Evolutionary conservation across 768 basidiomycete species (phyloP).

Genomic region (Ramaria sp.): DNA sequence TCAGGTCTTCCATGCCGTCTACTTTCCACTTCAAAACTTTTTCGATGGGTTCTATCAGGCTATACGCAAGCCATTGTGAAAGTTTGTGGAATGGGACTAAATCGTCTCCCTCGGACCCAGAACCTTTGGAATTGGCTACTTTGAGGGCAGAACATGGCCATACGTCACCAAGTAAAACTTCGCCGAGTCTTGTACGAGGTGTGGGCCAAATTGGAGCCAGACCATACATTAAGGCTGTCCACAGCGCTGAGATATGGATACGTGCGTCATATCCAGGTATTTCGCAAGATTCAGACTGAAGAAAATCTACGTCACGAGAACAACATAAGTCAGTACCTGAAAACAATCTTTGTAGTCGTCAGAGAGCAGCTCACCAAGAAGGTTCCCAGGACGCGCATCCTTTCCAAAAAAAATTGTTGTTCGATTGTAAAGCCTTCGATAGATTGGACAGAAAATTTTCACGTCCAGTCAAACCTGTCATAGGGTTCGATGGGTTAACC

Average conservation of each 20-base stretch:
- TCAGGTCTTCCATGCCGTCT: constrained; percentile 75
- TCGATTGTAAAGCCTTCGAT: constrained; percentile 53
- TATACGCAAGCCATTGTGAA: constrained; percentile 89
- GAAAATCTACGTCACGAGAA: constrained; percentile 41
- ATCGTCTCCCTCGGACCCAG: constrained; percentile 42
- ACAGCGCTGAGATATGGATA: constrained; percentile 67
- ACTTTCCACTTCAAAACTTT: constrained; percentile 69
- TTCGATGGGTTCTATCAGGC: constrained; percentile 76
- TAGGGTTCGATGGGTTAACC: constrained; percentile 64
- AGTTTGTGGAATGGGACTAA: constrained; percentile 95
- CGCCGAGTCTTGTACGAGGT: constrained; percentile 54
- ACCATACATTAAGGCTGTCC: constrained; percentile 73
- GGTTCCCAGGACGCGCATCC: constrained; percentile 68
- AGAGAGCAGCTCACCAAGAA: constrained; percentile 45
- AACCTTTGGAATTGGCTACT: constrained; percentile 11
- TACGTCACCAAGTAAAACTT: constrained; percentile 77
- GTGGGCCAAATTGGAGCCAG: constrained; percentile 85
- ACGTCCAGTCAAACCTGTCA: constrained; percentile 86
- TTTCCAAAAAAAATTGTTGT: constrained; percentile 61
- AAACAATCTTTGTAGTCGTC: too few species aligned
- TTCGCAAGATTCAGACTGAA: constrained; percentile 37
- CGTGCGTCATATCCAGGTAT: constrained; percentile 27
- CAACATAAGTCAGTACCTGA: not conserved
- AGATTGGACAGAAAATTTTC: constrained; percentile 66
- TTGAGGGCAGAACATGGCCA: constrained; percentile 67